Base-by-base conservation (phyloP, 495 filamentous ascomycete genomes). In the Penicillium crystallinum region DNA sequence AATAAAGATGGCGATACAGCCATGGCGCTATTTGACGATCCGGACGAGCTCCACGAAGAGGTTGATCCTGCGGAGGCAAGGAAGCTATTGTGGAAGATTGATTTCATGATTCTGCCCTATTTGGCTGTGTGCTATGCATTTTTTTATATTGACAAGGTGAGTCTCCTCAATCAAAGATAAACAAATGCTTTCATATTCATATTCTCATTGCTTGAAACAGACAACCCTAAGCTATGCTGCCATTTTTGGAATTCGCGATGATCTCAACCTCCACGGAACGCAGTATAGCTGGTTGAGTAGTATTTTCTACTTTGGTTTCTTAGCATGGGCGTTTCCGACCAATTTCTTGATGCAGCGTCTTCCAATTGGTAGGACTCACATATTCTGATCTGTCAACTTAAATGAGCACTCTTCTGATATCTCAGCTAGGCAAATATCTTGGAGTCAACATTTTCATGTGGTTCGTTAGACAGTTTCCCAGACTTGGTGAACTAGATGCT, bases 361-460 rank as follows among this genome's bases (percentile, higher is more conserved):
- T 30, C 83, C 81, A 3, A 75, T 79, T 15, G 75, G 76, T 72
- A 74, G 2, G 21, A 1, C 9, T 35, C 1, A 14, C 14, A 6
- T 14, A 25, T 15, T 18, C 7, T 5, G 31, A 1, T 15, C 4
- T 4, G 12, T 9, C 21, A 9, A n/a, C 36, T 42, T 44, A 36
- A 39, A 11, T 12, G 7, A 22, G 12, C 12, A 30, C 19, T 6
- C 9, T 17, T 44, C 54, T 66, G 25, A 62, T 41, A 8, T 19
- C 33, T 30, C 29, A 68, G 15, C 0, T 31, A 63, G 77, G 73
- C 21, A 79, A 79, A 64, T 85, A 84, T 58, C 68, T 81, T 2
- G 78, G 80, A 3, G 63, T 62, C 9, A 84, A 82, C 46, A 83
- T 85, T 43, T 78, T 84, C 53, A 66, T 80, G 66, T 86, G 81